A percentile compares a stretch with the other conserved stretches of the same genome.
These are phyloP conservation scores for Cladosporium austrohemisphaericum DNA, from an alignment of 2,329 filamentous ascomycete species.

Conservation along the genomic window DNA sequence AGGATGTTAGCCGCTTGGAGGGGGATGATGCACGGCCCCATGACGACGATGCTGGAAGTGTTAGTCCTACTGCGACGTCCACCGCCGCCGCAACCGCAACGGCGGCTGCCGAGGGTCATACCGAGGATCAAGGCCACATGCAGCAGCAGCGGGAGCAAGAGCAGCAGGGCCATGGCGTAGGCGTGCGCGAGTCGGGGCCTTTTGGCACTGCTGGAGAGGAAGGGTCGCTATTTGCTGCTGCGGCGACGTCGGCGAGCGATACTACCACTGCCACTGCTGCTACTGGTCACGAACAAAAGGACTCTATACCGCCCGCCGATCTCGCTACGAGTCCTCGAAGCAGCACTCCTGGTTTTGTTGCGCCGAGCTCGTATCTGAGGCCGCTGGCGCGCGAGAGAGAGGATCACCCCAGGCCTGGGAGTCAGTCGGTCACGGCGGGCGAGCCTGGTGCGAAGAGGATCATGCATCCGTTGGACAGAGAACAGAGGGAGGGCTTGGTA, in stretches of 20 bases:
- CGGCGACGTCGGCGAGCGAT: not conserved
- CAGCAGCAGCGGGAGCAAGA: conserved; percentile 4
- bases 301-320: not conserved
- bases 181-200: not conserved
- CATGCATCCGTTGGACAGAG: conserved; percentile 62
- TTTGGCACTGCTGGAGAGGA: conserved; percentile 5
- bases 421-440: not conserved
- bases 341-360: conserved; percentile 32
- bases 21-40: not conserved
- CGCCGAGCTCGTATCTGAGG: conserved; percentile 37
- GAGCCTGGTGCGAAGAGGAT: conserved; percentile 1
- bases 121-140: conserved; percentile 13
- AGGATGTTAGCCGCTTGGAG: conserved; percentile 1
- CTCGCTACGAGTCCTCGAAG: conserved; percentile 12
- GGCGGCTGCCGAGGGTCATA: conserved; percentile 10
- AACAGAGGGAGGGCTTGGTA: conserved; percentile 76
- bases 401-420: conserved; percentile 15
- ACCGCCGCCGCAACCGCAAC: conserved; percentile 3
- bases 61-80: not conserved
- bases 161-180: conserved; percentile 7
- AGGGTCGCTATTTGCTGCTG: not conserved
- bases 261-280: not conserved
- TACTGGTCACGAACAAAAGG: not conserved
- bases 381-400: conserved; percentile 25
- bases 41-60: not conserved